Evolutionary conservation across 768 basidiomycete genomes (phyloP).

Genomic region (Flagelloscypha sp.): DNA sequence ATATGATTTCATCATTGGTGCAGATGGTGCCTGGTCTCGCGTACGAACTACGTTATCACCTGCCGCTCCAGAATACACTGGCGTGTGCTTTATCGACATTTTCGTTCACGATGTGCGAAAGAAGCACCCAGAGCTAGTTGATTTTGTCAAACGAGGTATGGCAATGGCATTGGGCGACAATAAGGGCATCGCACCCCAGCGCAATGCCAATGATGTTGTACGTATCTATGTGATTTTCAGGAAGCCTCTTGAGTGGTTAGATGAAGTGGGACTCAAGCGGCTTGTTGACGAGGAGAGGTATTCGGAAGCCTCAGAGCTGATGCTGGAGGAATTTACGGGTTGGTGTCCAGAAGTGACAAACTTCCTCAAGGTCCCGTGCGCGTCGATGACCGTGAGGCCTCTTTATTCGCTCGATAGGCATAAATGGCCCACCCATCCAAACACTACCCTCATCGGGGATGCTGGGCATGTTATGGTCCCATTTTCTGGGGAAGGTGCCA

Average conservation of each 20-base stretch:
- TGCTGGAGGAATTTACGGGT: constrained; percentile 1
- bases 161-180: constrained; percentile 11
- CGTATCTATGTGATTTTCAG: constrained; percentile 15
- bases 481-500: constrained; percentile 27
- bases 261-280: constrained; percentile 5
- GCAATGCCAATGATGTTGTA: constrained; percentile 22
- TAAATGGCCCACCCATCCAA: no score
- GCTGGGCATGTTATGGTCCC: constrained; percentile 30
- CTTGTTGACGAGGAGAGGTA: background rate
- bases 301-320: background rate
- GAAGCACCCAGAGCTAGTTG: constrained; percentile 1
- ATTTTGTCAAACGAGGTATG: constrained; percentile 1
- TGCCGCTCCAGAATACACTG: constrained; percentile 19
- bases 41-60: constrained; percentile 20
- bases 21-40: constrained; percentile 29
- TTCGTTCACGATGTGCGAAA: constrained; percentile 2
- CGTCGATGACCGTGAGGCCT: background rate
- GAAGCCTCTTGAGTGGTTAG: constrained; percentile 10
- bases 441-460: constrained; percentile 17
- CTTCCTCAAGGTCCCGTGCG: background rate
- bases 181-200: constrained; percentile 21
- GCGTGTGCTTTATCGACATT: constrained; percentile 6
- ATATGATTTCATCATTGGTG: constrained; percentile 25
- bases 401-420: no score
- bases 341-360: constrained; percentile 1